phyloP scores from a whole-genome alignment of 2,329 filamentous ascomycete genomes.

The Trichoderma gracile region DNA sequence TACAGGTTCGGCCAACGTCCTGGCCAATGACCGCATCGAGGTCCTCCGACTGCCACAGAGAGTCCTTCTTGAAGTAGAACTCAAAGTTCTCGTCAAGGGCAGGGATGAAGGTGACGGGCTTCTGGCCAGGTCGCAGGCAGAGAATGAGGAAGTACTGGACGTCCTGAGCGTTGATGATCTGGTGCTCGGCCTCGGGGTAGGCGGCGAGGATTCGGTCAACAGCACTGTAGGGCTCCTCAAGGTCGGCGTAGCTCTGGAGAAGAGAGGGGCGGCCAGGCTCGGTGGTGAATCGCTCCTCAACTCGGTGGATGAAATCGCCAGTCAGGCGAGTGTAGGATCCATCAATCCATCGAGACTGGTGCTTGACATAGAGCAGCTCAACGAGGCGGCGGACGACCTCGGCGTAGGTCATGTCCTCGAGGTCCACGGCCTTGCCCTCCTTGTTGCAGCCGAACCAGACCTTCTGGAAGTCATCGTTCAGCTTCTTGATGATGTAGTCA shows the following conservation, averaged over 20 bases:
- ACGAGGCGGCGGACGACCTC: slow-evolving; percentile 86
- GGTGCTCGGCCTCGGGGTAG: slow-evolving; percentile 83
- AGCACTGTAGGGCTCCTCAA: slow-evolving; percentile 76
- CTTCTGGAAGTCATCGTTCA: slow-evolving; percentile 96
- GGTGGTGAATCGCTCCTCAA: slow-evolving; percentile 94
- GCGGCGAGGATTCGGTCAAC: slow-evolving; percentile 76
- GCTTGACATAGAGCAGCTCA: slow-evolving; percentile 87
- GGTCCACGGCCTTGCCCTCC: slow-evolving; percentile 75
- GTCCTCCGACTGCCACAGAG: slow-evolving; percentile 98
- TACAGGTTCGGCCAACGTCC: slow-evolving; percentile 94
- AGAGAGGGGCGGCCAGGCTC: slow-evolving; percentile 70
- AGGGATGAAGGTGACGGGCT: slow-evolving; percentile 95
- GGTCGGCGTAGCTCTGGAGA: slow-evolving; percentile 86
- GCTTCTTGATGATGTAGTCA: slow-evolving; percentile 89
- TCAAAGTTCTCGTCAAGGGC: slow-evolving; percentile 96
- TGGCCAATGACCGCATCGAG: slow-evolving; percentile 93
- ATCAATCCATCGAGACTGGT: slow-evolving; percentile 90
- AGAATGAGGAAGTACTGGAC: slow-evolving; percentile 95
- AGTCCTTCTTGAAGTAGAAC: slow-evolving; percentile 99
- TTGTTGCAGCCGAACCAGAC: slow-evolving; percentile 93
- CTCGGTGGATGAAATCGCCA: slow-evolving; percentile 92
- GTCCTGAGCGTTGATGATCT: slow-evolving; percentile 97
- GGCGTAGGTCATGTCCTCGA: slow-evolving; percentile 94
- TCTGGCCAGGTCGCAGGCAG: slow-evolving; percentile 88
- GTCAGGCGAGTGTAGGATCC: slow-evolving; percentile 78